Evolutionary conservation across 768 basidiomycete species (phyloP).

Genomic region (Boletus pseudo-olivaceus): DNA sequence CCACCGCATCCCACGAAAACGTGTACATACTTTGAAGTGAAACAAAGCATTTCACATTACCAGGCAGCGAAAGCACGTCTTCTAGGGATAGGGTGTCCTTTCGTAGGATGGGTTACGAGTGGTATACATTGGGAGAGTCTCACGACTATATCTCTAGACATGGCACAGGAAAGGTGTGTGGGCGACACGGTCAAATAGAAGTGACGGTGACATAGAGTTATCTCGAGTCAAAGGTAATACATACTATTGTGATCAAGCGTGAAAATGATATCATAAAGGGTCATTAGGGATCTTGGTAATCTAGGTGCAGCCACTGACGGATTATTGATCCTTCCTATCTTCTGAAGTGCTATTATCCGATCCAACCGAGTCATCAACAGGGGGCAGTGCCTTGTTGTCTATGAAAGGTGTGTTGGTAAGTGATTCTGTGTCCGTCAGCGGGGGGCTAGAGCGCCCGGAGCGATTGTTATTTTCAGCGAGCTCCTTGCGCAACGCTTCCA

Average conservation of each 20-base stretch:
- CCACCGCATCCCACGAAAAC: slow-evolving; percentile 12
- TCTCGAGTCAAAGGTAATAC: background rate
- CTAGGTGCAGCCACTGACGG: background rate
- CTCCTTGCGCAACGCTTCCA: slow-evolving; percentile 88
- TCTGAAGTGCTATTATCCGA: slow-evolving; percentile 7
- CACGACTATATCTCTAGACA: slow-evolving; percentile 11
- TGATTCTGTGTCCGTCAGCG: slow-evolving; percentile 41
- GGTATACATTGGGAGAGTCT: slow-evolving; percentile 56
- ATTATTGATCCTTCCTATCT: slow-evolving; percentile 32
- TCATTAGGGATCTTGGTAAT: slow-evolving; percentile 10
- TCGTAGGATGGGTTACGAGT: slow-evolving; percentile 61
- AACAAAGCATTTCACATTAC: slow-evolving; percentile 43
- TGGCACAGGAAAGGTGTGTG: background rate
- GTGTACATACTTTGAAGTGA: slow-evolving; percentile 45
- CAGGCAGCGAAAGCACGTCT: slow-evolving; percentile 50
- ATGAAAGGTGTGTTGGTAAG: slow-evolving; percentile 34
- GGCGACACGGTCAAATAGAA: background rate
- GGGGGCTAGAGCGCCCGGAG: slow-evolving; percentile 52
- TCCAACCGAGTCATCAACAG: slow-evolving; percentile 16
- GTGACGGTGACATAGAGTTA: background rate
- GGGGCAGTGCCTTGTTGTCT: slow-evolving; percentile 21
- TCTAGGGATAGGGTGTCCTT: slow-evolving; percentile 41
- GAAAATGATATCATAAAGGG: slow-evolving; percentile 13
- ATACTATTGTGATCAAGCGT: slow-evolving; percentile 7
- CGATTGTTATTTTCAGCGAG: slow-evolving; percentile 67